Evolutionary conservation across 139 green algal species (phyloP).

Genomic region (Picochlorum sp.): DNA sequence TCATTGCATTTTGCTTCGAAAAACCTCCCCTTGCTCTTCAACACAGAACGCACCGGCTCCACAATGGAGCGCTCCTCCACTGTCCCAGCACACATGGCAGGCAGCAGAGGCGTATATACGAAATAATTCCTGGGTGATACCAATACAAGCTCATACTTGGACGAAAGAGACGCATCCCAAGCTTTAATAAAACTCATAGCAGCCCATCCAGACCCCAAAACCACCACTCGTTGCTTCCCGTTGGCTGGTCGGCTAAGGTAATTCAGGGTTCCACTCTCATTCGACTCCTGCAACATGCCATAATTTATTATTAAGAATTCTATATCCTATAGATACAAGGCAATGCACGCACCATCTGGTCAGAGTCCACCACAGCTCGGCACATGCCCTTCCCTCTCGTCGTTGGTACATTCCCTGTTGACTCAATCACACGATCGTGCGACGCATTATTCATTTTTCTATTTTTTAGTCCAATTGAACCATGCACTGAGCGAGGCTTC

Average conservation of each 20-base stretch:
- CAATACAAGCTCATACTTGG: conserved; percentile 32
- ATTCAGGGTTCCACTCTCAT: background rate
- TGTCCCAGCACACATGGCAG: conserved; percentile 75
- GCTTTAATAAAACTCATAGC: conserved; percentile 73
- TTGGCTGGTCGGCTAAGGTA: conserved; percentile 3
- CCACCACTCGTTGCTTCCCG: conserved; percentile 54
- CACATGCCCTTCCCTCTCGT: too few species aligned
- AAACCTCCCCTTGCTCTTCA: conserved; percentile 58
- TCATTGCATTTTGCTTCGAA: conserved; percentile 75
- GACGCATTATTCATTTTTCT: too few species aligned
- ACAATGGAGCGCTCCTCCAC: conserved; percentile 90
- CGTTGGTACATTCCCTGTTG: too few species aligned
- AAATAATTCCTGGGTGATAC: conserved; percentile 89
- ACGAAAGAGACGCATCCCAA: conserved; percentile 23
- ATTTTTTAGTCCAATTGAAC: too few species aligned
- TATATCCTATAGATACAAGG: background rate
- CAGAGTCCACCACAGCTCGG: too few species aligned
- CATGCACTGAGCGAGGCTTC: too few species aligned
- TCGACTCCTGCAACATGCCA: background rate
- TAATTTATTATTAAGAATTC: background rate
- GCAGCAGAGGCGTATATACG: conserved; percentile 93
- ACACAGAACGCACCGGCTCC: conserved; percentile 67
- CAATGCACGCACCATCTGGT: too few species aligned
- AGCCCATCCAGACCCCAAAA: conserved; percentile 86
- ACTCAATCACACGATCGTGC: too few species aligned